Conservation (phyloP, 352 stramenopile genomes). For the Phytopythium vexans region DNA sequence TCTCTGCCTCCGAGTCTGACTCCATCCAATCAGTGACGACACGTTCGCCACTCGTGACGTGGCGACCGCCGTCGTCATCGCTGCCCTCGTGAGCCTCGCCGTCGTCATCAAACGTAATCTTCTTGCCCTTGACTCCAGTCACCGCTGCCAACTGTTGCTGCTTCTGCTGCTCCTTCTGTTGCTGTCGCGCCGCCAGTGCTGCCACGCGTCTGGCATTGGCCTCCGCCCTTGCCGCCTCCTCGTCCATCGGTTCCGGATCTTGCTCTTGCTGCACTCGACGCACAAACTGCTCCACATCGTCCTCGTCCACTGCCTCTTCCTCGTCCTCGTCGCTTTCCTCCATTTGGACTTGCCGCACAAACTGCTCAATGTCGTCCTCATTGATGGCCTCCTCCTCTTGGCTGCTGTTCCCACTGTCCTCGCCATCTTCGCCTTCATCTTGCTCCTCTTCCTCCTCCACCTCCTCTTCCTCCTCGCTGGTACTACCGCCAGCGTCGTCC, state of each 20-base stretch:
- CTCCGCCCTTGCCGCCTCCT: conserved; percentile 18
- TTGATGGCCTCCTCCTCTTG: conserved; percentile 3
- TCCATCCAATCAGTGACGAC: conserved; percentile 49
- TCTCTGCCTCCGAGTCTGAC: conserved; percentile 44
- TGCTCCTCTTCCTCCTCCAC: conserved; percentile 7
- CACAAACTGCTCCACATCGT: too few species aligned
- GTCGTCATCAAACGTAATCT: conserved; percentile 77
- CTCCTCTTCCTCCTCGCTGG: conserved; percentile 9
- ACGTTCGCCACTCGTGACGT: conserved; percentile 5
- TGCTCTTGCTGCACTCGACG: neutral
- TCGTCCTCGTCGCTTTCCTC: too few species aligned
- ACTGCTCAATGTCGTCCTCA: conserved; percentile 18
- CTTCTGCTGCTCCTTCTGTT: conserved; percentile 28
- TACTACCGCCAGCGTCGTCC: conserved; percentile 6
- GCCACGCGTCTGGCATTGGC: conserved; percentile 48
- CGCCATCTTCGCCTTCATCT: conserved; percentile 2
- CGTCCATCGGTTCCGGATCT: neutral
- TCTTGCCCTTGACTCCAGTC: conserved; percentile 31
- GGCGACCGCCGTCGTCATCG: conserved; percentile 11
- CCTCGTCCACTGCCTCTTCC: neutral
- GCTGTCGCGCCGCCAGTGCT: conserved; percentile 42
- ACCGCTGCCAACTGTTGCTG: conserved; percentile 23
- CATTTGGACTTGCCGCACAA: conserved; percentile 38
- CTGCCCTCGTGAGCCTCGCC: conserved; percentile 45
- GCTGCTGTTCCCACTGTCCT: too few species aligned